phyloP scores from a whole-genome alignment of 208 protist genomes.

The Leishmania major region DNA sequence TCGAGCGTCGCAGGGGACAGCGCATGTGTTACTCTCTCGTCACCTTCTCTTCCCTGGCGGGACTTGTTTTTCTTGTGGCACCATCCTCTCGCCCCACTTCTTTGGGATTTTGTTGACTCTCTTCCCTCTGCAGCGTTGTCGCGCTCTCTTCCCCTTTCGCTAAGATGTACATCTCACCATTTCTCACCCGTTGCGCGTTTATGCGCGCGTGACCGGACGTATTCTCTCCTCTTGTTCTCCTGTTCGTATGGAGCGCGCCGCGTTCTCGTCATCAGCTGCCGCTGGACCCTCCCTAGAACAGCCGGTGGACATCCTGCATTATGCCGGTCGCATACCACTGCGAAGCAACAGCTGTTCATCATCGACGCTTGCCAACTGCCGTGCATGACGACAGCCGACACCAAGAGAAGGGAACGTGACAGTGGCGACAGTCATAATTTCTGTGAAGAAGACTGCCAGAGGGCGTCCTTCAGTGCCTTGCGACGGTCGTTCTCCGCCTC shows the following conservation, averaged over 20 bases:
- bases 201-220: no score
- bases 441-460: not conserved
- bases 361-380: not conserved
- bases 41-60: not conserved
- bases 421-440: not conserved
- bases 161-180: slow-evolving; percentile 5
- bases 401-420: no score
- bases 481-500: not conserved
- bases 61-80: not conserved
- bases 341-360: not conserved
- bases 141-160: not conserved
- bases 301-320: not conserved
- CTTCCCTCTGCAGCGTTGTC: not conserved
- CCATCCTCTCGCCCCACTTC: not conserved
- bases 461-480: not conserved
- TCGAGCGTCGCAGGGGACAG: no score
- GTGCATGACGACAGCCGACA: not conserved
- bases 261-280: not conserved
- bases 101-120: not conserved
- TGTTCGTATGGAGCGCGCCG: not conserved
- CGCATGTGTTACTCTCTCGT: not conserved
- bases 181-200: not conserved
- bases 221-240: not conserved
- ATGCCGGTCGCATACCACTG: not conserved
- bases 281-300: not conserved